Percentiles rank a stretch among this genome's conserved stretches.
phyloP scores from a whole-genome alignment of 2,329 filamentous ascomycete genomes.

The Talaromyces albobiverticillius region DNA sequence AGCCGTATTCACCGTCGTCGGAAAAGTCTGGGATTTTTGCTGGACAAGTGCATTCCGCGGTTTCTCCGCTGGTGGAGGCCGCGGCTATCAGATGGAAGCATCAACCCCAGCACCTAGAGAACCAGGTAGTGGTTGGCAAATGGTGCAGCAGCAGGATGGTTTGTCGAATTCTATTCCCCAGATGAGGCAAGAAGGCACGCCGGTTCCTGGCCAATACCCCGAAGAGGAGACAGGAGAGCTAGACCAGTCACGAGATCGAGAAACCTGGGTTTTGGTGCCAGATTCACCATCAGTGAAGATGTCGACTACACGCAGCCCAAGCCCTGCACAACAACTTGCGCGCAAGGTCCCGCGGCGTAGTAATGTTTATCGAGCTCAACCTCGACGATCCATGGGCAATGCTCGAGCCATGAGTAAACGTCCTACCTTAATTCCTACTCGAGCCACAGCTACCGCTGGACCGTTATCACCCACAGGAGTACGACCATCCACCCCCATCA shows the following conservation, averaged over 20 bases:
- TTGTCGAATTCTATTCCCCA: slow-evolving; percentile 16
- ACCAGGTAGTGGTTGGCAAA: slow-evolving; percentile 28
- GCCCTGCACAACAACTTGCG: slow-evolving; percentile 18
- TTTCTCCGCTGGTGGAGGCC: slow-evolving; percentile 82
- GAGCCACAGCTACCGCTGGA: background rate
- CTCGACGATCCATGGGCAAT: slow-evolving; percentile 24
- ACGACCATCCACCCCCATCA: slow-evolving; percentile 23
- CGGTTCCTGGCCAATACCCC: slow-evolving; percentile 55
- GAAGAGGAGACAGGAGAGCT: slow-evolving; percentile 30
- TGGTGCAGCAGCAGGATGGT: slow-evolving; percentile 27
- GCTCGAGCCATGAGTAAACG: slow-evolving; percentile 24
- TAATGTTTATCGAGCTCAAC: slow-evolving; percentile 21
- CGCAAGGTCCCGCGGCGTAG: slow-evolving; percentile 24
- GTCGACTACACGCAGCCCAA: slow-evolving; percentile 15
- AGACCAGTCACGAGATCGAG: slow-evolving; percentile 33
- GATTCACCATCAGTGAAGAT: slow-evolving; percentile 15
- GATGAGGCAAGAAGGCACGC: slow-evolving; percentile 32
- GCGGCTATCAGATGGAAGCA: slow-evolving; percentile 59
- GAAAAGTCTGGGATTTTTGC: slow-evolving; percentile 84
- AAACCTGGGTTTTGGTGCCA: slow-evolving; percentile 69
- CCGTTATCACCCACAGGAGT: slow-evolving; percentile 17
- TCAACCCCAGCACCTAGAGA: slow-evolving; percentile 26
- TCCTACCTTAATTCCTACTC: slow-evolving; percentile 15
- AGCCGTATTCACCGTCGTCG: slow-evolving; percentile 42
- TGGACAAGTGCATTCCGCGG: slow-evolving; percentile 68